Evolutionary conservation across 805 yeast species (phyloP), one percentile per base, ranked within the genome.

Genomic region (Saccharomyces mikatae): DNA sequence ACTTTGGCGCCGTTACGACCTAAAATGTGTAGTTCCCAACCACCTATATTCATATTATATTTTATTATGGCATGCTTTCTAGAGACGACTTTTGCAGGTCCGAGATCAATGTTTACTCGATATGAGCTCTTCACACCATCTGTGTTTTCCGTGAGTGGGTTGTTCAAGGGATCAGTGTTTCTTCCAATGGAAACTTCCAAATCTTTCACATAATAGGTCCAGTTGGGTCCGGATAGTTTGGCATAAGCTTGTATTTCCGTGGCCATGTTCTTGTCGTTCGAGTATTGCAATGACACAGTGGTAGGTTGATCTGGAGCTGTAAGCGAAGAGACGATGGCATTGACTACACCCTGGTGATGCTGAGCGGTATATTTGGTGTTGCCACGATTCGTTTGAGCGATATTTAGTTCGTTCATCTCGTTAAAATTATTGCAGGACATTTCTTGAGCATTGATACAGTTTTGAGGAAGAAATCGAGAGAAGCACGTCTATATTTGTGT

Each of bases 81-180:
- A 24, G 94, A 84, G 2, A 94, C 98, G n/a, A 94, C 96, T 70
- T 92, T 92, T 10, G 97, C 92, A 0, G 99, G 99, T 1, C 97
- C 97, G 63, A 94, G 74, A 70, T 94, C 99, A 50, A 92, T 92
- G 64, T 90, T 82, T 2, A 59, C 57, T 9, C 54, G 51, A 8
- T 41, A 36, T 21, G 44, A 17, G 44, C 5, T 36, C 24, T 36
- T 36, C 8, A 36, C 44, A 11, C 44, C 47, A 10, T 41, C 48
- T n/a, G 9, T 13, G 24, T 30, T 26, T 41, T 47, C 47, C 14
- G 44, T 47, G 14, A n/a, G 50, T n/a, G 49, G 52, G 21, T 41
- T 51, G 22, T 50, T 47, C 14, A 29, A 27, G 30, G 51, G 58
- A 53, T 73, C 74, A 1, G 96, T 87, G 63, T 86, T 86, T 63